phyloP scores from a whole-genome alignment of 352 stramenopile species.

The Phytophthora hybrid region DNA sequence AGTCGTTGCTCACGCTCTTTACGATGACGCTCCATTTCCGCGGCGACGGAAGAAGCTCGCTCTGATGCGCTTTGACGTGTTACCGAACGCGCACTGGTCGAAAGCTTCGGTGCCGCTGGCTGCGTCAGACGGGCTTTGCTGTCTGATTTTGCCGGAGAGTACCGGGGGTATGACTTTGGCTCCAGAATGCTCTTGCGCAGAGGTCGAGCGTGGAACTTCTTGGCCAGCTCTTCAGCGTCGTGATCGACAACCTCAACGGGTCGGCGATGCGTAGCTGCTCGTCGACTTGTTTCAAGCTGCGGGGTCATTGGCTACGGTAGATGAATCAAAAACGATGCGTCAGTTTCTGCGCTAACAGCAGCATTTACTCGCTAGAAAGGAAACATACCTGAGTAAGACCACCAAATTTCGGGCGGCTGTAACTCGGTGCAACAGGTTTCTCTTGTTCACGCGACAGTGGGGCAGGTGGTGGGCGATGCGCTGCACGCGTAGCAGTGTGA shows the following conservation, averaged over 20 bases:
- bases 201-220: slow-evolving; percentile 83
- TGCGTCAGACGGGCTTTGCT: slow-evolving; percentile 50
- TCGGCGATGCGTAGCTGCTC: slow-evolving; percentile 62
- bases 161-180: slow-evolving; percentile 39
- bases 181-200: slow-evolving; percentile 67
- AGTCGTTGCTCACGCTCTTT: slow-evolving; percentile 53
- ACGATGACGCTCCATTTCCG: slow-evolving; percentile 51
- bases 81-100: slow-evolving; percentile 47
- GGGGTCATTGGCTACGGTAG: slow-evolving; percentile 59
- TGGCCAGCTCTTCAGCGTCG: slow-evolving; percentile 74
- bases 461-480: slow-evolving; percentile 39
- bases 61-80: slow-evolving; percentile 42
- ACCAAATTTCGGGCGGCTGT: slow-evolving; percentile 37
- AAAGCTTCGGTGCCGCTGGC: slow-evolving; percentile 53
- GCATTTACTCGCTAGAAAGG: not conserved
- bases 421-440: slow-evolving; percentile 31
- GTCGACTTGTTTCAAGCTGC: slow-evolving; percentile 70
- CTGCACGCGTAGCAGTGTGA: slow-evolving; percentile 50
- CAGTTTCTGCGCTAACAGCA: not conserved
- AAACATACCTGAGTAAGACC: slow-evolving; percentile 53
- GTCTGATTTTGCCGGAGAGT: slow-evolving; percentile 40
- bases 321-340: slow-evolving; percentile 14
- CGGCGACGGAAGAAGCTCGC: slow-evolving; percentile 39
- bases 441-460: slow-evolving; percentile 36
- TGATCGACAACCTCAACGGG: slow-evolving; percentile 69